These are phyloP conservation scores for Herpetomonas samuelpessoai DNA, from an alignment of 208 protist species.

Conservation along the genomic window DNA sequence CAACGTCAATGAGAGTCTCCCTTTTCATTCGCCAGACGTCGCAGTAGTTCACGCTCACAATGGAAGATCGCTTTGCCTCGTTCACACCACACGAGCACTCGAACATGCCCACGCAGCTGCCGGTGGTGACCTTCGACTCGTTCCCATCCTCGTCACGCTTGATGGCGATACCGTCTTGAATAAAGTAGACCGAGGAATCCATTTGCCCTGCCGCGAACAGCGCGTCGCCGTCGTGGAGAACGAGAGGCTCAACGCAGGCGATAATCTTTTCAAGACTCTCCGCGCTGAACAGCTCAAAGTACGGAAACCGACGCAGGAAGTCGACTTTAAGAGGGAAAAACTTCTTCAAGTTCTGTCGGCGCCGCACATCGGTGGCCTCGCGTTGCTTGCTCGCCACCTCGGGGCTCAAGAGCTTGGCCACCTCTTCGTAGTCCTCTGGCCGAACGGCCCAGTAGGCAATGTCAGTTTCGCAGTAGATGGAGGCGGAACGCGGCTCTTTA, in stretches of 20 bases:
- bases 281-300: slow-evolving; percentile 76
- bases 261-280: slow-evolving; percentile 51
- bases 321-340: slow-evolving; percentile 79
- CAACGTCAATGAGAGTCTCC: slow-evolving; percentile 76
- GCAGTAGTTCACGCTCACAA: slow-evolving; percentile 85
- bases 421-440: slow-evolving; percentile 81
- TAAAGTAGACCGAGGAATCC: slow-evolving; percentile 83
- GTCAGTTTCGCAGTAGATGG: slow-evolving; percentile 84
- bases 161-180: slow-evolving; percentile 75
- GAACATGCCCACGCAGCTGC: slow-evolving; percentile 85
- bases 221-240: slow-evolving; percentile 78
- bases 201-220: slow-evolving; percentile 56
- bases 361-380: slow-evolving; percentile 80
- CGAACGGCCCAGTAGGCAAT: slow-evolving; percentile 76
- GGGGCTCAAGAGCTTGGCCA: slow-evolving; percentile 62
- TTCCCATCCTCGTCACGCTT: slow-evolving; percentile 35
- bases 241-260: slow-evolving; percentile 71
- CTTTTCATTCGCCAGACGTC: slow-evolving; percentile 81
- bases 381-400: slow-evolving; percentile 78
- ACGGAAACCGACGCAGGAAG: slow-evolving; percentile 72
- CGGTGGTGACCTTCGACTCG: slow-evolving; percentile 34
- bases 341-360: slow-evolving; percentile 74
- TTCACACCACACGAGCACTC: slow-evolving; percentile 86
- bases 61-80: slow-evolving; percentile 62
- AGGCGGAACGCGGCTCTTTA: slow-evolving; percentile 82